These are phyloP conservation scores for Cynanchum wilfordii DNA, from an alignment of 257 asterid genomes.

Conservation along the genomic window DNA sequence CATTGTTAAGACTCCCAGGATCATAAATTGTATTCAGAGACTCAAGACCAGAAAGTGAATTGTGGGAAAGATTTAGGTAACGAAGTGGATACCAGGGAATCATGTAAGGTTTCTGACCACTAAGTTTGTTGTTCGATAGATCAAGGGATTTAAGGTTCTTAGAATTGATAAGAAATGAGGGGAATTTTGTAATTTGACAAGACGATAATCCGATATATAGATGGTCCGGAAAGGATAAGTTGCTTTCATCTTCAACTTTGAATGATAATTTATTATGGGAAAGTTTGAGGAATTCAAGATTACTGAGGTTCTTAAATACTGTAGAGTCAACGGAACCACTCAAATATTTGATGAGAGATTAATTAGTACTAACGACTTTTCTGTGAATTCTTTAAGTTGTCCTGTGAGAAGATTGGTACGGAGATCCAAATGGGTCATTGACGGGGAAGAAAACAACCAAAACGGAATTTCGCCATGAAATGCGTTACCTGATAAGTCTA, in stretches of 20 bases:
- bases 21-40: conserved; percentile 1
- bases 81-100: neutral
- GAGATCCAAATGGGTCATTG: neutral
- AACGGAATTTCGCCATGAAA: neutral
- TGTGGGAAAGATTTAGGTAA: conserved; percentile 11
- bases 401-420: neutral
- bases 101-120: conserved; percentile 9
- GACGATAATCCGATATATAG: neutral
- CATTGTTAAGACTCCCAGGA: neutral
- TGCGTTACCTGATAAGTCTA: neutral
- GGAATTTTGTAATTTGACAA: neutral
- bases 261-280: neutral
- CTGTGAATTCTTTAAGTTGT: neutral
- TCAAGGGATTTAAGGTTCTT: neutral
- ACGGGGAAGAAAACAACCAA: neutral
- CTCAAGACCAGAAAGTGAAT: conserved; percentile 1
- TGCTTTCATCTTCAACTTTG: neutral
- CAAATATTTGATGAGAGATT: conserved; percentile 7
- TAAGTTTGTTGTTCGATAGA: neutral
- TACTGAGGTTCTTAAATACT: neutral
- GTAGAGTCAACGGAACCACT: neutral
- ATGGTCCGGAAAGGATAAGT: neutral
- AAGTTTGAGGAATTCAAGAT: neutral
- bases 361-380: neutral
- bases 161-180: neutral